Conservation (phyloP, 257 asterid genomes). For the Ocimum tenuiflorum region DNA sequence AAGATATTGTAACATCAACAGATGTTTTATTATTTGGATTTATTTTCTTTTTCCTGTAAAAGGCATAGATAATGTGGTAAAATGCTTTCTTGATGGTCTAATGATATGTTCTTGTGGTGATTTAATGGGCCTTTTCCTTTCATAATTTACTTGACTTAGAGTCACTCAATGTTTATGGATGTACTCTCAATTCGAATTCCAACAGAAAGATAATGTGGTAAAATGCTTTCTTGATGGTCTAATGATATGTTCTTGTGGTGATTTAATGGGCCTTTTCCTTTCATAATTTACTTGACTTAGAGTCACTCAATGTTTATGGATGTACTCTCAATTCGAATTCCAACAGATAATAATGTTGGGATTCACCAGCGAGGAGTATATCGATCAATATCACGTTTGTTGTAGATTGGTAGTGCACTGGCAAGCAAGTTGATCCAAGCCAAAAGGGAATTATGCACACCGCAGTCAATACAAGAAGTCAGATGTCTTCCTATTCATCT, state of each 20-base stretch:
- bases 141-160: not conserved
- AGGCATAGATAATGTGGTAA: not conserved
- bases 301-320: not conserved
- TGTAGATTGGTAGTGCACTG: conserved; percentile 15
- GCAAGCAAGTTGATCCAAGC: conserved; percentile 29
- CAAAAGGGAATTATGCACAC: conserved; percentile 28
- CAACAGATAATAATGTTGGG: too few species aligned
- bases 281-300: not conserved
- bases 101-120: not conserved
- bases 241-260: not conserved
- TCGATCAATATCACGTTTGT: not conserved
- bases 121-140: not conserved
- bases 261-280: not conserved
- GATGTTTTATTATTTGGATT: not conserved
- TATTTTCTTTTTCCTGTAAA: not conserved
- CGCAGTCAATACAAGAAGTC: conserved; percentile 24
- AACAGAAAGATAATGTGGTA: conserved; percentile 1
- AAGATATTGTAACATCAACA: not conserved
- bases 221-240: not conserved
- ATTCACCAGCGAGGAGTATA: too few species aligned
- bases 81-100: not conserved
- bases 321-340: not conserved
- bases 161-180: not conserved
- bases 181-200: not conserved
- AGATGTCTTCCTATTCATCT: conserved; percentile 23